Percentiles rank a stretch among this genome's conserved stretches.
Conservation (phyloP, 495 filamentous ascomycete species). For the Cladorrhinum samala region DNA sequence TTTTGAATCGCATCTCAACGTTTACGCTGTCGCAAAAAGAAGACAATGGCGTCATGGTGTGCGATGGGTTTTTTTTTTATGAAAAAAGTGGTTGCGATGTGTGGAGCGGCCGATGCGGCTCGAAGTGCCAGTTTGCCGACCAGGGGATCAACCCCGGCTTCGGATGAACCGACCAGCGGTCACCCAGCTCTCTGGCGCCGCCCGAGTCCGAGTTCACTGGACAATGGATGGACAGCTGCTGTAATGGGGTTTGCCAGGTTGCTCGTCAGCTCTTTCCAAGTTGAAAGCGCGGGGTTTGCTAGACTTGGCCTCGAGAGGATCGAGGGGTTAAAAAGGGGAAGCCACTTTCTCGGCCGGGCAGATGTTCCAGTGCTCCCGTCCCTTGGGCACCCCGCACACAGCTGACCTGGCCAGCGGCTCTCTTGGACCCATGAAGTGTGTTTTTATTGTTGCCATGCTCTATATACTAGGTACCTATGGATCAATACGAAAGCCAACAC, state of each 20-base stretch:
- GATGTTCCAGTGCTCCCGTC: no score
- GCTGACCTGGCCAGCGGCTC: no score
- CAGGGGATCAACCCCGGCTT: neutral
- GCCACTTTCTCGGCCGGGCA: no score
- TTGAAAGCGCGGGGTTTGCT: neutral
- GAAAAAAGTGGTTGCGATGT: conserved; percentile 13
- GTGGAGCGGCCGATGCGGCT: conserved; percentile 29
- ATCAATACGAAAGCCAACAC: no score
- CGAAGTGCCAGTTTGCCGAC: conserved; percentile 10
- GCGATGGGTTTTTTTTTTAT: neutral
- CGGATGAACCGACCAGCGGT: conserved; percentile 6
- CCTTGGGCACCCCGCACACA: no score
- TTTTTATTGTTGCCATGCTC: no score
- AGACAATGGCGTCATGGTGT: conserved; percentile 26
- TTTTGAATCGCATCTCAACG: conserved; percentile 19
- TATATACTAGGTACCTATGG: no score
- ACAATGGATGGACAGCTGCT: neutral
- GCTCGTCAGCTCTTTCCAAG: no score
- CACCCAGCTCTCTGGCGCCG: neutral
- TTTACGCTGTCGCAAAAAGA: conserved; percentile 7
- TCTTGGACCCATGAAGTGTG: no score
- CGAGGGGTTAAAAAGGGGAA: neutral
- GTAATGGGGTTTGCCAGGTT: no score
- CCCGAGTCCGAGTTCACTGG: neutral
- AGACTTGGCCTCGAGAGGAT: neutral